Conservation (phyloP, 257 asterid species). For the Fraxinus pennsylvanica region DNA sequence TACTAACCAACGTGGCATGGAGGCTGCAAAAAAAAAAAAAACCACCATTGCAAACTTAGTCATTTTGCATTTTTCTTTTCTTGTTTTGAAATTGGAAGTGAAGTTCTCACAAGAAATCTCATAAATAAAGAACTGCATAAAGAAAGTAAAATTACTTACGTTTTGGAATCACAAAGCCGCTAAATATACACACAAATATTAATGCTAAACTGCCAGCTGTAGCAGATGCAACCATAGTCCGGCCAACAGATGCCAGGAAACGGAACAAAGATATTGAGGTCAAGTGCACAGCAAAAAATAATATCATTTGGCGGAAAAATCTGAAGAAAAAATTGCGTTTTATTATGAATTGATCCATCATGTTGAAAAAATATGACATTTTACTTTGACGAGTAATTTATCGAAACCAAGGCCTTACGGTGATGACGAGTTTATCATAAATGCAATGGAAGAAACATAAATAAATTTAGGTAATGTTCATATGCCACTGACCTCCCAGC, state of each 20-base stretch:
- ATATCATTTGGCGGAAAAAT: constrained; percentile 48
- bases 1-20: constrained; percentile 67
- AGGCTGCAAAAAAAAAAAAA: constrained; percentile 47
- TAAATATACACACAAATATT: constrained; percentile 33
- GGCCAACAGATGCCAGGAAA: constrained; percentile 48
- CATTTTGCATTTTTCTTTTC: background rate
- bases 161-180: constrained; percentile 49
- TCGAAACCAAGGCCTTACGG: background rate
- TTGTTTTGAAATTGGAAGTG: background rate
- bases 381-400: background rate
- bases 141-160: constrained; percentile 33
- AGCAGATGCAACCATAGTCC: constrained; percentile 37
- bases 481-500: constrained; percentile 42
- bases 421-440: background rate
- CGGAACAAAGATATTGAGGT: constrained; percentile 48
- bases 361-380: background rate
- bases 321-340: constrained; percentile 19
- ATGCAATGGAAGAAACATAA: background rate
- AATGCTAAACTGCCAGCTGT: constrained; percentile 36
- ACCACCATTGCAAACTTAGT: background rate
- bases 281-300: constrained; percentile 45
- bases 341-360: constrained; percentile 11
- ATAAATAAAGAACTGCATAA: background rate
- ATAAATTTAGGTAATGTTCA: background rate
- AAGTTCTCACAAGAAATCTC: background rate